Conservation (phyloP, 2,329 filamentous ascomycete genomes). For the Fusarium sp. region DNA sequence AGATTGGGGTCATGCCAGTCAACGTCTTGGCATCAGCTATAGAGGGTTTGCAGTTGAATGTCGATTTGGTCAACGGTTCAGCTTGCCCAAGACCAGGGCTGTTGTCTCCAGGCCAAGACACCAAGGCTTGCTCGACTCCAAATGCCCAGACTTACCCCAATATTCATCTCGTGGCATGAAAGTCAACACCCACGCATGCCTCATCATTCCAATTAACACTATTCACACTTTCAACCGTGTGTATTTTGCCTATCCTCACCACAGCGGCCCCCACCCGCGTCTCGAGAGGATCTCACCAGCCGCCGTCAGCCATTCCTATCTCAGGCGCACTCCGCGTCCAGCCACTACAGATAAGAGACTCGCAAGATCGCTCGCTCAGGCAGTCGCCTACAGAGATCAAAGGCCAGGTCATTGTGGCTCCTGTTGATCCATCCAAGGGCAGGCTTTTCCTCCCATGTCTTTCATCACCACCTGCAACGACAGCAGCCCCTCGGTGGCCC, state of each 20-base stretch:
- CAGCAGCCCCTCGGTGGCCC: neutral
- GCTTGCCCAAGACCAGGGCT: neutral
- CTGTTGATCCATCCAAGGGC: neutral
- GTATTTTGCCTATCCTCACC: conserved; percentile 7
- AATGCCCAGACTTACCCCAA: conserved; percentile 7
- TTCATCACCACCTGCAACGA: conserved; percentile 2
- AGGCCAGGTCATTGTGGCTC: conserved; percentile 3
- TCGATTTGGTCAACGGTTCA: neutral
- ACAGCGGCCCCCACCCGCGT: conserved; percentile 16
- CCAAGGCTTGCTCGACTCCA: neutral
- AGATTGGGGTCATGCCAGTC: conserved; percentile 1
- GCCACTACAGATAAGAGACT: conserved; percentile 6
- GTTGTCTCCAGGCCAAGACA: neutral
- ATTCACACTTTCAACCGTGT: conserved; percentile 18
- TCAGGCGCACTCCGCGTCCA: neutral
- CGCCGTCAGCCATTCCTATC: neutral
- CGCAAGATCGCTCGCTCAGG: neutral
- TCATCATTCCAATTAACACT: conserved; percentile 15
- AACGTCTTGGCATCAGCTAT: conserved; percentile 7
- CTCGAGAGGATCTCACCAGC: conserved; percentile 2
- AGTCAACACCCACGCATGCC: conserved; percentile 15
- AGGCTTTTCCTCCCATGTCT: conserved; percentile 1
- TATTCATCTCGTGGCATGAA: neutral
- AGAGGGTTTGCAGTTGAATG: neutral
- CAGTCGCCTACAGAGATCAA: conserved; percentile 3